Base-by-base conservation (phyloP, 306 rosid genomes). In the Neltuma alba region DNA sequence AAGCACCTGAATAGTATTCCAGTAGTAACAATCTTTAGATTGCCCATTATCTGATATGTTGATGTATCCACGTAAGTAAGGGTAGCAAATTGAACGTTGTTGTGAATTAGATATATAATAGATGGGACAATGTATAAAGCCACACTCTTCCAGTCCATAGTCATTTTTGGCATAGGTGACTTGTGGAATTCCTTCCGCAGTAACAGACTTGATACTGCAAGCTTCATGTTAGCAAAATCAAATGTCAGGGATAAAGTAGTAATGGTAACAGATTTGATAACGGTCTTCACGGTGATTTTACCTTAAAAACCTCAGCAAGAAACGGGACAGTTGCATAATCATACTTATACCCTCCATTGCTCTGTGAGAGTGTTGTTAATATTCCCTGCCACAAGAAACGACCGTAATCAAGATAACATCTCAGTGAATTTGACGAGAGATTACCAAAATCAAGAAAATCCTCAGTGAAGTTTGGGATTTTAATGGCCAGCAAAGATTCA, bases 31-130 rank as follows among this genome's bases (percentile, higher is more conserved):
- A 90, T 90, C 83, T 90, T 90, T 87, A 90, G 82, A 87, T 90
- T 90, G 16, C 94, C 94, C 94, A 90, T 86, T 67, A 90, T 90
- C 90, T 90, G 94, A 85, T 90, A 90, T 16, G 94, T 90, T 55
- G 94, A 90, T 50, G 94, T 90, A 78, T 90, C 94, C 65, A 90
- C 94, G 57, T 85, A 90, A 23, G 84, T 85, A 65, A 90, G 80
- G 14, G 94, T 90, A 44, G 92, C 89, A 80, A 90, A 90, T 72
- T 90, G 94, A 77, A 90, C 88, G 75, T 90, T 90, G 83, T 90
- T 88, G 54, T 90, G 94, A 61, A 90, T 72, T 61, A 90, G 89
- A 48, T 90, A 90, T 85, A 90, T 88, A 38, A 88, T 70, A 10
- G 94, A 90, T 57, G 94, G 94, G 70, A 88, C 87, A n/a, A 89